A percentile compares a stretch with the other conserved stretches of the same genome.
Conservation (phyloP, 2,329 filamentous ascomycete species). For the Plenodomus biglobosus region DNA sequence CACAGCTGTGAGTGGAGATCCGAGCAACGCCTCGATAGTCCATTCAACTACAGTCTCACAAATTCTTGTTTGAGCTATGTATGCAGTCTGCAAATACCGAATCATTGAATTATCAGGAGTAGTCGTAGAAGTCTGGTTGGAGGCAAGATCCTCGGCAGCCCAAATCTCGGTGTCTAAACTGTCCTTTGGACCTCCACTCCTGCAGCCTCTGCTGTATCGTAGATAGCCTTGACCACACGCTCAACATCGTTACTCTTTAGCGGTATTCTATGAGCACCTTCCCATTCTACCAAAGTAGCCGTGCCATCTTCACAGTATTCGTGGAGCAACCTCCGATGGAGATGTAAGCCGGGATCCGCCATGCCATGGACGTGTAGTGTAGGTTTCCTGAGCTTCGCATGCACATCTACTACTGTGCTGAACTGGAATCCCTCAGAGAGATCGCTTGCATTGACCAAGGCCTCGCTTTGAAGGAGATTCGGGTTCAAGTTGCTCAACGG, state of each 20-base stretch:
- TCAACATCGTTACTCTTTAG: constrained; percentile 68
- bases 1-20: too few species aligned
- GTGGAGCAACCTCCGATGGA: constrained; percentile 59
- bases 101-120: too few species aligned
- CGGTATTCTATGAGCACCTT: constrained; percentile 70
- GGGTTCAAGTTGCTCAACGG: constrained; percentile 60
- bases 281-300: constrained; percentile 67
- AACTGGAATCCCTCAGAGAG: constrained; percentile 50
- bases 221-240: constrained; percentile 55
- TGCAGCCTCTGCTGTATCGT: constrained; percentile 55
- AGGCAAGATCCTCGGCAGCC: too few species aligned
- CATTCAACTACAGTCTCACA: too few species aligned
- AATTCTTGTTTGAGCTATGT: too few species aligned
- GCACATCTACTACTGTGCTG: constrained; percentile 42
- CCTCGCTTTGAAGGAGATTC: constrained; percentile 35
- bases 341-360: constrained; percentile 59
- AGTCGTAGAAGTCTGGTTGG: too few species aligned
- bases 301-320: constrained; percentile 61
- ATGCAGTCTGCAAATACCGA: too few species aligned
- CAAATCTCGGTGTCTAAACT: constrained; percentile 11
- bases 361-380: constrained; percentile 70
- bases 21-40: too few species aligned
- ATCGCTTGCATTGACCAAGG: constrained; percentile 45
- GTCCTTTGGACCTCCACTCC: constrained; percentile 45
- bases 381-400: constrained; percentile 57